Percentiles rank a stretch among this genome's conserved stretches.
phyloP scores from a whole-genome alignment of 345 rosid genomes.

The Clausena lansium region DNA sequence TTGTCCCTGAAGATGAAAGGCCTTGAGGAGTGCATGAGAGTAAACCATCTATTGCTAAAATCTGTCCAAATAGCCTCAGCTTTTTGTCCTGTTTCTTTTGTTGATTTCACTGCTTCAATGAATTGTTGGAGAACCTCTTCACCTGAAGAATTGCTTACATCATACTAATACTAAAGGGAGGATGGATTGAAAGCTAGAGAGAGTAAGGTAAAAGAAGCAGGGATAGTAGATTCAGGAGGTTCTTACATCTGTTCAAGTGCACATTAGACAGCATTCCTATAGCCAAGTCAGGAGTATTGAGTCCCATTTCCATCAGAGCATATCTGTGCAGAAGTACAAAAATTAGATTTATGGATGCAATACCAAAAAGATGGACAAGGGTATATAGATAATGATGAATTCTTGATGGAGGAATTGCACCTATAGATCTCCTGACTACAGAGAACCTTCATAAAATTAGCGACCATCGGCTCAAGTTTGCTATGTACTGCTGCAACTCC shows the following conservation, averaged over 20 bases:
- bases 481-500: slow-evolving; percentile 59
- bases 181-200: neutral
- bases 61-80: slow-evolving; percentile 69
- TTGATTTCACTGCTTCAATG: slow-evolving; percentile 45
- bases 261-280: slow-evolving; percentile 61
- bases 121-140: slow-evolving; percentile 58
- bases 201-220: no score
- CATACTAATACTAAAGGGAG: no score
- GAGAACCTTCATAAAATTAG: slow-evolving; percentile 55
- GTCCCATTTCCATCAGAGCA: slow-evolving; percentile 71
- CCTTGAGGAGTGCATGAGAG: slow-evolving; percentile 61
- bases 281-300: slow-evolving; percentile 69
- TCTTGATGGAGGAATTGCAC: slow-evolving; percentile 18
- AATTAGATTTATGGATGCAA: neutral
- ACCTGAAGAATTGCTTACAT: slow-evolving; percentile 31
- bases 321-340: slow-evolving; percentile 34
- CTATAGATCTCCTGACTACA: slow-evolving; percentile 77
- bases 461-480: slow-evolving; percentile 68
- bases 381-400: neutral
- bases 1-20: slow-evolving; percentile 60
- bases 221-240: no score
- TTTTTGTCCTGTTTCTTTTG: slow-evolving; percentile 49
- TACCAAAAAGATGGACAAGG: neutral
- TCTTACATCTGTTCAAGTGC: slow-evolving; percentile 64
- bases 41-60: slow-evolving; percentile 74